Evolutionary conservation across 495 filamentous ascomycete genomes (phyloP), one percentile per base, ranked within the genome.

Genomic region (Staphylotrichum tortipilum): DNA sequence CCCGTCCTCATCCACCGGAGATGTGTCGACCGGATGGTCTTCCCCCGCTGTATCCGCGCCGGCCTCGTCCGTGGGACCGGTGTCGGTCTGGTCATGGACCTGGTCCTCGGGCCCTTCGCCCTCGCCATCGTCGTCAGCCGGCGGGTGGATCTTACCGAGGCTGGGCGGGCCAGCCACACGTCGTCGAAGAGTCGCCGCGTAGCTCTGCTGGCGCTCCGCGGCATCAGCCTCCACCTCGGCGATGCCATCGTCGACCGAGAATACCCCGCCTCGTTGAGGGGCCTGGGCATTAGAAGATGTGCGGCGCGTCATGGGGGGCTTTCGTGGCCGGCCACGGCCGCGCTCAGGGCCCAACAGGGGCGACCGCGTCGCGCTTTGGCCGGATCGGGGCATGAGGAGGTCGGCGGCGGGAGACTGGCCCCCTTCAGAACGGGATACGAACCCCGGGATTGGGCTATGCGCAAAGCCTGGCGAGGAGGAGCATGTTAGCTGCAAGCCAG

Each of bases 161-260:
- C 73, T 53, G 28, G 79, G 78, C 15, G 83, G 83, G 4, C 74
- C 74, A 31, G 73, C 78, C 4, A 74, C 67, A 42, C 87, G 81
- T 51, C 89, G 77, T 50, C 88, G 75, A 39, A 94, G 83, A n/a
- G 89, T 86, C 21, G 78, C 74, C 35, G 78, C 72, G 49, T 76
- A 73, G 50, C 67, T 69, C 28, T 69, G 57, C 21, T 68, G 65
- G 23, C 72, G 64, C 43, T 43, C 64, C 29, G 50, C 61, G 33
- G 63, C 53, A 52, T 81, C 82, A 24, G 67, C 73, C 60, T 92
- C 86, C 22, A 95, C 81, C 66, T 99, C 92, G 39, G 79, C 74
- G 19, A 83, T 76, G 63, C 86, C 89, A 65, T 99, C 92, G 58
- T 99, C 92, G 18, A 88, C 89, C 8, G 90, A 95, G 66, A 96